A percentile compares a stretch with the other conserved stretches of the same genome.
These are phyloP conservation scores for Yarrowia osloensis DNA, from an alignment of 805 yeast species.

Conservation along the genomic window DNA sequence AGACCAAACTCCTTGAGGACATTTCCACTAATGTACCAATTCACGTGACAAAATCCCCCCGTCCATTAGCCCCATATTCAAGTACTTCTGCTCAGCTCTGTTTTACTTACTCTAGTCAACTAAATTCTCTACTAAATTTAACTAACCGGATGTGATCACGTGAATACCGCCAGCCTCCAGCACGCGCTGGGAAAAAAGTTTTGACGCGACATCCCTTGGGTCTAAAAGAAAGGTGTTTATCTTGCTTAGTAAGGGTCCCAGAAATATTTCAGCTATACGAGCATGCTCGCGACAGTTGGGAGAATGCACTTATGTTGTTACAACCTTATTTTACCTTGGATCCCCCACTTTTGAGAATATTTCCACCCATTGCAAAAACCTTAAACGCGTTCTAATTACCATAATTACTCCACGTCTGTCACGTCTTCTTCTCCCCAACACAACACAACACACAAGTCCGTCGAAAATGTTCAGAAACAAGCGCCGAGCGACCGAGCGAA, in stretches of 20 bases:
- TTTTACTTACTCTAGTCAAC: too few species aligned
- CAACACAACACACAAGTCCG: not conserved
- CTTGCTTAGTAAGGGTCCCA: not conserved
- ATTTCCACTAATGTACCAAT: too few species aligned
- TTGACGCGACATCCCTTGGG: not conserved
- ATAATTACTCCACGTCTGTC: not conserved
- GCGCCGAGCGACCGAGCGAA: conserved; percentile 40
- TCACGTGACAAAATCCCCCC: too few species aligned
- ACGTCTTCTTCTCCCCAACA: not conserved
- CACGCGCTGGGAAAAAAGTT: not conserved
- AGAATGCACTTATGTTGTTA: not conserved
- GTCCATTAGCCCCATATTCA: too few species aligned
- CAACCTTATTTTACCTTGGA: not conserved
- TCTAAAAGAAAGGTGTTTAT: not conserved
- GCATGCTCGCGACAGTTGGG: not conserved
- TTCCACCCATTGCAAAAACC: not conserved
- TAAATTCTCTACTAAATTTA: too few species aligned
- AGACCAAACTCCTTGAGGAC: too few species aligned
- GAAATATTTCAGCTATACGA: not conserved
- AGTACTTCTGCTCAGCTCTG: too few species aligned
- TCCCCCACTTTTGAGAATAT: not conserved
- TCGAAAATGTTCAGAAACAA: conserved; percentile 40
- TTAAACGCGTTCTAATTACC: not conserved
- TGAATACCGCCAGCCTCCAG: too few species aligned
- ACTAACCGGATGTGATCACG: too few species aligned